Base-by-base conservation (phyloP, 1,284 basidiomycete species). In the Gymnopus androsaceus region DNA sequence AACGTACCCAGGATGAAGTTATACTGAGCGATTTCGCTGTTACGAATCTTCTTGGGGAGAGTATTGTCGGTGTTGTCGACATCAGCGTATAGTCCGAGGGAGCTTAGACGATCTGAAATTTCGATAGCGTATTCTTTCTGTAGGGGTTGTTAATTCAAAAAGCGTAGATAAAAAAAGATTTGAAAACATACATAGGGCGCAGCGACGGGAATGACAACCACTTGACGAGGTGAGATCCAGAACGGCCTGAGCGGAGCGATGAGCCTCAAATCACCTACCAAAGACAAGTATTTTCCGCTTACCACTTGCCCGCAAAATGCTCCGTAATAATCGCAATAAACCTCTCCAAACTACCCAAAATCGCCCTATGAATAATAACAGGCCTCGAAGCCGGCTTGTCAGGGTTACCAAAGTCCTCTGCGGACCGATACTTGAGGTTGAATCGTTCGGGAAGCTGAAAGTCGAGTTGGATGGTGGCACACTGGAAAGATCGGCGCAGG, bases 401-500 rank as follows among this genome's bases (percentile, higher is more conserved):
- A 15, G 82, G 73, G 49, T 75, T 78, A 12, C 77, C 74, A 17
- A 78, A 75, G 57, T 88, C 88, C 51, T 88, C 87, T 15, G 85
- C 82, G 4, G 87, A 86, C 40, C 94, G 90, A 77, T 95, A 99
- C 68, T 90, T 90, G 61, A 99, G 82, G 73, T 97, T 90, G 81
- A 99, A 99, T 49, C 94, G 88, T 69, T 98, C 90, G n/a, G 97
- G 97, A 8, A 99, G 84, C 74, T 99, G 94, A 85, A 98, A 99
- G 78, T 99, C 97, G 62, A 99, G 91, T 75, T 99, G 92, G 72
- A 99, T 98, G 3, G 97, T 99, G 44, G 95, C 96, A 66, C 97
- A 99, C 75, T 99, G 97, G 86, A 95, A 95, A 33, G 94, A 93
- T 48, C 95, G 88, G 59, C 83, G 87, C 33, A 98, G 79, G 0